phyloP scores from a whole-genome alignment of 306 rosid genomes.

The Medicago arabica region DNA sequence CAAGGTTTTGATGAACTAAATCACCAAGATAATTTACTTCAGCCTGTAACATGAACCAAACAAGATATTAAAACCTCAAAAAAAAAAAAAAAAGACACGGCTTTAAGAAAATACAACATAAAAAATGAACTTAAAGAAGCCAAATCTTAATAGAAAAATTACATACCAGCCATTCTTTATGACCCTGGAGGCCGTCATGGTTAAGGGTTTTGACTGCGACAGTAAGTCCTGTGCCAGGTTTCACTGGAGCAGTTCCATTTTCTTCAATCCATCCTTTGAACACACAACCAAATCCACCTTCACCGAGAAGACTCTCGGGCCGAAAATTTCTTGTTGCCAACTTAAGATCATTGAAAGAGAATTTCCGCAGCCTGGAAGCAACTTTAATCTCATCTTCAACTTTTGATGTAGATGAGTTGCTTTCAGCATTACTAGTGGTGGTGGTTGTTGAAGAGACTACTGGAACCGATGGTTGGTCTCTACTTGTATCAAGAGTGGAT shows the following conservation, averaged over 20 bases:
- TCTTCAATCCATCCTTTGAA: constrained; percentile 99
- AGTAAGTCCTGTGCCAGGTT: constrained; percentile 99
- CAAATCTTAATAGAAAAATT: constrained; percentile 1
- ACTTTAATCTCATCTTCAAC: constrained; percentile 93
- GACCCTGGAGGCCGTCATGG: constrained; percentile 99
- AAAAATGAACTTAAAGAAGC: neutral
- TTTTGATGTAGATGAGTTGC: constrained; percentile 85
- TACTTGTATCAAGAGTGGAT: constrained; percentile 74
- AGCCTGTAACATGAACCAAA: constrained; percentile 66
- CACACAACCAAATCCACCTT: constrained; percentile 99
- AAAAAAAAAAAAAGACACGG: neutral
- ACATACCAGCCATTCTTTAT: constrained; percentile 99
- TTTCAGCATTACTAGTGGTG: constrained; percentile 85
- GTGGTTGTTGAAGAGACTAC: constrained; percentile 79
- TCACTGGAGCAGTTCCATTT: constrained; percentile 98
- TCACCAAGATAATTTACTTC: constrained; percentile 96
- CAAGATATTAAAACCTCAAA: constrained; percentile 19
- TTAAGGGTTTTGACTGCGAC: constrained; percentile 97
- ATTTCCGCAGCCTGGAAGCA: constrained; percentile 86
- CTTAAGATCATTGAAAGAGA: constrained; percentile 88
- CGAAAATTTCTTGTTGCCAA: constrained; percentile 94
- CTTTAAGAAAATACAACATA: neutral
- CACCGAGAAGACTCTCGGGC: constrained; percentile 99
- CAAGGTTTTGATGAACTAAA: constrained; percentile 90
- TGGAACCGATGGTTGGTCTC: constrained; percentile 81